Conservation (phyloP, 768 basidiomycete species). For the Wakefieldia striispora region DNA sequence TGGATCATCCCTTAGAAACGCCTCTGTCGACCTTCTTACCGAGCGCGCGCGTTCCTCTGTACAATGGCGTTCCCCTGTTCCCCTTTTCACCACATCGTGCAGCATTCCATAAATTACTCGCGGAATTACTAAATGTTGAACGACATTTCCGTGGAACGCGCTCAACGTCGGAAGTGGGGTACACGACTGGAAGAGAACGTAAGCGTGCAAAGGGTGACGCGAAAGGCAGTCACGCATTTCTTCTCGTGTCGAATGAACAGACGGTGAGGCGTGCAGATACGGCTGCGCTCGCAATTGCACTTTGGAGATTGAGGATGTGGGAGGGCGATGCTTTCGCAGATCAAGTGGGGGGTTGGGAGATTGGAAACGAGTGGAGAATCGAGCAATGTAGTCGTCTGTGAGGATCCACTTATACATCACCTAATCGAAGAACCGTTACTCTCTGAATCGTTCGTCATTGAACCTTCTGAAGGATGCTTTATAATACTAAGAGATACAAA, state of each 20-base stretch:
- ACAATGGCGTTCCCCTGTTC: slow-evolving; percentile 65
- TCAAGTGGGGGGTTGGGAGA: slow-evolving; percentile 36
- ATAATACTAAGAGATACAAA: slow-evolving; percentile 9
- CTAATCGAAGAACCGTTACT: no score
- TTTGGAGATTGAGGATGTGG: slow-evolving; percentile 82
- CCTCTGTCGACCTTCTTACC: slow-evolving; percentile 29
- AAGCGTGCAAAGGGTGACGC: slow-evolving; percentile 26
- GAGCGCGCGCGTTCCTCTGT: slow-evolving; percentile 51
- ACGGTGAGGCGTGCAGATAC: slow-evolving; percentile 56
- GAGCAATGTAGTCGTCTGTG: slow-evolving; percentile 7
- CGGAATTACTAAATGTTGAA: slow-evolving; percentile 49
- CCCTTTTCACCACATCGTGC: slow-evolving; percentile 61
- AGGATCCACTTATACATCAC: neutral
- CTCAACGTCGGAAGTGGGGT: neutral
- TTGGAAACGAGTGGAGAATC: slow-evolving; percentile 26
- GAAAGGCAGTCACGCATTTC: slow-evolving; percentile 67
- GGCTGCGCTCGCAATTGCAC: slow-evolving; percentile 61
- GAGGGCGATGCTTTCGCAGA: slow-evolving; percentile 44
- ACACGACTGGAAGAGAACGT: neutral
- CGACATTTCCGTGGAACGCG: slow-evolving; percentile 23
- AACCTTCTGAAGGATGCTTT: neutral
- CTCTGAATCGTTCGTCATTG: no score
- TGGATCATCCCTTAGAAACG: slow-evolving; percentile 3
- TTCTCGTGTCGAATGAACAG: slow-evolving; percentile 53
- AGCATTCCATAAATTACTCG: slow-evolving; percentile 49